These are phyloP conservation scores for Sordaria brevicollis DNA, from an alignment of 495 filamentous ascomycete genomes.

Conservation along the genomic window DNA sequence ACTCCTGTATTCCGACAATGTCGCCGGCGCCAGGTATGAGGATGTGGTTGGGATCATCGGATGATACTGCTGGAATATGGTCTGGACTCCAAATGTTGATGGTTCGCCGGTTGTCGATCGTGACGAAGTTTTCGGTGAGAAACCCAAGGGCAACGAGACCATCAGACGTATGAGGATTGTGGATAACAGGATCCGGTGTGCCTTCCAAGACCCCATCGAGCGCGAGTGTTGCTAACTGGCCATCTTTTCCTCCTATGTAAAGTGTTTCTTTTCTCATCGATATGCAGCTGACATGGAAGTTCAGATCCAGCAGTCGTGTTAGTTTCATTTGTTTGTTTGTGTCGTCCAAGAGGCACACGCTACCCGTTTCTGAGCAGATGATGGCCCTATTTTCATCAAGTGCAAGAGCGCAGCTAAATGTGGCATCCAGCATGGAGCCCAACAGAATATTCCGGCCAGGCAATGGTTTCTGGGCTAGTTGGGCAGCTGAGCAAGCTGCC, in stretches of 20 bases:
- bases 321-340: conserved; percentile 59
- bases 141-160: conserved; percentile 57
- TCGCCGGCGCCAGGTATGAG: conserved; percentile 63
- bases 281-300: conserved; percentile 53
- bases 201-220: conserved; percentile 29
- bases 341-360: conserved; percentile 75
- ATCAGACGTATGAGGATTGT: conserved; percentile 15
- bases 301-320: conserved; percentile 47
- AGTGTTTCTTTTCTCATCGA: conserved; percentile 31
- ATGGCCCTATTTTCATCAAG: conserved; percentile 61
- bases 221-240: conserved; percentile 29
- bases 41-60: conserved; percentile 24
- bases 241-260: conserved; percentile 36
- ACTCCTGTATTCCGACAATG: conserved; percentile 60
- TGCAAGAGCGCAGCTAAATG: conserved; percentile 67
- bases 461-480: conserved; percentile 38
- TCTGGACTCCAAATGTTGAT: conserved; percentile 54
- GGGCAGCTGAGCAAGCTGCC: conserved; percentile 16
- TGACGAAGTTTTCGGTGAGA: conserved; percentile 57
- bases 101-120: conserved; percentile 60
- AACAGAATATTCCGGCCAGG: conserved; percentile 62
- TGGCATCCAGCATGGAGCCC: conserved; percentile 65
- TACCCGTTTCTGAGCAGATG: conserved; percentile 61
- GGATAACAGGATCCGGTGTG: conserved; percentile 14
- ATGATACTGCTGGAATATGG: conserved; percentile 18